Percentiles rank a stretch among this genome's conserved stretches.
These are phyloP conservation scores for Acarospora socialis DNA, from an alignment of 2,329 filamentous ascomycete species.

Conservation along the genomic window DNA sequence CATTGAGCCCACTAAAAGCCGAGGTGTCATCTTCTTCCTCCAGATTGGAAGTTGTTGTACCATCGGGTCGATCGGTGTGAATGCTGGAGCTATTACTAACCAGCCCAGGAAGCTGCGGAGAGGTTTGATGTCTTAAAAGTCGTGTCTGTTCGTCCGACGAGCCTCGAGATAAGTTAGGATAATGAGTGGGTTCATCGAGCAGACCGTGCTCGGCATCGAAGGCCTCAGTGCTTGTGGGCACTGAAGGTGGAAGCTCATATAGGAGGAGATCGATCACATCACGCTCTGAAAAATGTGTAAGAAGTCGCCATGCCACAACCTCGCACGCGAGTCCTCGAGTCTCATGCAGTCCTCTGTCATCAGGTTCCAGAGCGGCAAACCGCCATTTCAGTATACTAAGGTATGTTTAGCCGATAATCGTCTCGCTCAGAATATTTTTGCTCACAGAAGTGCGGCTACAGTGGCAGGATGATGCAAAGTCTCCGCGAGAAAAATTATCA, in stretches of 20 bases:
- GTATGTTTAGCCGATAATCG: not conserved
- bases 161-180: no score
- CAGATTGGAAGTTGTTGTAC: conserved; percentile 27
- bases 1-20: conserved; percentile 67
- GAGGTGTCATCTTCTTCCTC: conserved; percentile 49
- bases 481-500: conserved; percentile 26
- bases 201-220: no score
- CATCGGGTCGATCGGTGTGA: conserved; percentile 11
- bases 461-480: conserved; percentile 30
- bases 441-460: conserved; percentile 38
- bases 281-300: conserved; percentile 39
- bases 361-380: conserved; percentile 36
- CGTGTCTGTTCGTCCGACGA: no score
- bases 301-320: conserved; percentile 42
- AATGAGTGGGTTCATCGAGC: no score
- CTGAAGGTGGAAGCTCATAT: conserved; percentile 32
- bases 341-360: conserved; percentile 42
- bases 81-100: conserved; percentile 1
- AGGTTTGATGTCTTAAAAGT: no score
- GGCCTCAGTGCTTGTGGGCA: conserved; percentile 6
- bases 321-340: conserved; percentile 45
- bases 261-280: conserved; percentile 45
- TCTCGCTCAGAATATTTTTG: conserved; percentile 6
- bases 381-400: conserved; percentile 42
- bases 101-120: no score